Evolutionary conservation across 1,139 yeast species (phyloP).

Genomic region (Chernovozyma aurita): DNA sequence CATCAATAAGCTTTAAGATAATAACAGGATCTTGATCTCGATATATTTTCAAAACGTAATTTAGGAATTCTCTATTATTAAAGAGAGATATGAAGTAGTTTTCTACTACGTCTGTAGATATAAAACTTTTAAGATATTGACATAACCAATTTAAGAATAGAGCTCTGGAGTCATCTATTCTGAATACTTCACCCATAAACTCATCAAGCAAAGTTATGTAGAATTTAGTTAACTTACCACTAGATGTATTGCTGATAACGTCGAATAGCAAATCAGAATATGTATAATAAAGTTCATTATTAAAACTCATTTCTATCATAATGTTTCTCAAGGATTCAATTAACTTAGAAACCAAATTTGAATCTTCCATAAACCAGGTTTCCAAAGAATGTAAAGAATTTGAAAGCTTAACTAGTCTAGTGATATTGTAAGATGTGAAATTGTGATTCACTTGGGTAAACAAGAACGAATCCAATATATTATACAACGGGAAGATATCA

Average conservation of each 20-base stretch:
- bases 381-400: neutral
- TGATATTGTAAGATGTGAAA: neutral
- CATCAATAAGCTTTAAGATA: neutral
- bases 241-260: neutral
- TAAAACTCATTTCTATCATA: neutral
- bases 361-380: neutral
- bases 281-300: neutral
- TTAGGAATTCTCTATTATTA: neutral
- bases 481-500: neutral
- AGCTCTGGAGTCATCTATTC: neutral
- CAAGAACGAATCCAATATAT: neutral
- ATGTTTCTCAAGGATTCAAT: neutral
- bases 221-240: neutral
- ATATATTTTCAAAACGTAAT: neutral
- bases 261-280: neutral
- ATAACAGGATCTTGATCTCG: neutral
- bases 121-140: neutral
- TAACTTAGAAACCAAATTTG: neutral
- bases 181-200: neutral
- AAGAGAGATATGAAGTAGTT: neutral
- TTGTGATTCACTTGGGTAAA: neutral
- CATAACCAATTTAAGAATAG: neutral
- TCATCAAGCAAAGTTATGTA: neutral
- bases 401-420: neutral
- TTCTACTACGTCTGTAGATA: neutral